Evolutionary conservation across 257 asterid genomes (phyloP).

Genomic region (Rubia yunnanensis): DNA sequence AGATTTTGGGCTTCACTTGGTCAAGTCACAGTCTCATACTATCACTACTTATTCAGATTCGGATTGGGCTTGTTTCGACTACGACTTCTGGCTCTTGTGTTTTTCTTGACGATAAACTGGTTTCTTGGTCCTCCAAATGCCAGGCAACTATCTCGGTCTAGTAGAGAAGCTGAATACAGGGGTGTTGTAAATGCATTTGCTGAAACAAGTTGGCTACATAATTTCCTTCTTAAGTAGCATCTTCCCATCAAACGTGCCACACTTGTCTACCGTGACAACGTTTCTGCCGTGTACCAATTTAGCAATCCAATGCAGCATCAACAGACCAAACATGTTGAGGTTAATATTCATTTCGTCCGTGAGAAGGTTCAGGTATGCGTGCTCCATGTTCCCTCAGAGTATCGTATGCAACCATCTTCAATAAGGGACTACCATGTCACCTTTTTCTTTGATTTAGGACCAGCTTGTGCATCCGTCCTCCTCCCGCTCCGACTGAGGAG

Average conservation of each 20-base stretch:
- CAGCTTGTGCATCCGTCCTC: too few species aligned
- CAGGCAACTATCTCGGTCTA: slow-evolving; percentile 1
- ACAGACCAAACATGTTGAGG: not conserved
- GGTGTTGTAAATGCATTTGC: not conserved
- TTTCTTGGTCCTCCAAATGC: not conserved
- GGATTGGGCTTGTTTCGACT: not conserved
- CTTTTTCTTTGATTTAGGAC: not conserved
- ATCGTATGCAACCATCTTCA: not conserved
- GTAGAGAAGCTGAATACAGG: not conserved
- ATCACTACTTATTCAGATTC: not conserved
- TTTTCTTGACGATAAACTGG: too few species aligned
- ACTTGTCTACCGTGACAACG: not conserved
- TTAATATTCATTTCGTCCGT: not conserved
- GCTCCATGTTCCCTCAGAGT: not conserved
- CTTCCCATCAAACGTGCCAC: not conserved
- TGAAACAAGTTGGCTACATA: not conserved
- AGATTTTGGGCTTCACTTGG: too few species aligned
- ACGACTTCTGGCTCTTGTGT: not conserved
- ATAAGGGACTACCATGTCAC: not conserved
- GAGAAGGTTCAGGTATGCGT: slow-evolving; percentile 2
- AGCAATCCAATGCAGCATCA: too few species aligned
- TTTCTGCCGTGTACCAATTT: too few species aligned
- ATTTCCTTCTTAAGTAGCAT: not conserved
- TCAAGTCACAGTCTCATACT: not conserved
- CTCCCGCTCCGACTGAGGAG: too few species aligned